Conservation (phyloP, 805 yeast genomes). For the Wickerhamomyces canadensis region DNA sequence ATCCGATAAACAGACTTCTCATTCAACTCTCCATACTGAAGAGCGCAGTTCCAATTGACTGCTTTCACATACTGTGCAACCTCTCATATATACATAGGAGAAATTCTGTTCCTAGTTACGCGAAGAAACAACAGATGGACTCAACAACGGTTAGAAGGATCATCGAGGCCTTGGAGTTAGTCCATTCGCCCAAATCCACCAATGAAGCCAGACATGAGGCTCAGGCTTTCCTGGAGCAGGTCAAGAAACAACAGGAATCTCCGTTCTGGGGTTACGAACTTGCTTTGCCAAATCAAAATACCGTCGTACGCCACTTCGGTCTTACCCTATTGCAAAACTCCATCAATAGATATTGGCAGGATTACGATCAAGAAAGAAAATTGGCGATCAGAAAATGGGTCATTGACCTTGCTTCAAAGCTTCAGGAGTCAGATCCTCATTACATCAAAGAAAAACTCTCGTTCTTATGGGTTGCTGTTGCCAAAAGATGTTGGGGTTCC, state of each 20-base stretch:
- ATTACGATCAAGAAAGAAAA: conserved; percentile 53
- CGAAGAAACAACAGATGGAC: conserved; percentile 37
- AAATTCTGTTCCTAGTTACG: too few species aligned
- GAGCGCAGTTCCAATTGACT: too few species aligned
- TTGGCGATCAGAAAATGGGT: conserved; percentile 79
- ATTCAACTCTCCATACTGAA: too few species aligned
- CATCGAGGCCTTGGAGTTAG: conserved; percentile 67
- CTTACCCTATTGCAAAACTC: conserved; percentile 73
- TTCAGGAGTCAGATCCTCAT: conserved; percentile 70
- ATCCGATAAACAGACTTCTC: too few species aligned
- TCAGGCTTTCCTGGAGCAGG: conserved; percentile 64
- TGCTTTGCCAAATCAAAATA: conserved; percentile 57
- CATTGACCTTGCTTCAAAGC: conserved; percentile 63
- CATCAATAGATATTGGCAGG: conserved; percentile 46
- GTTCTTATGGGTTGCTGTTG: conserved; percentile 83
- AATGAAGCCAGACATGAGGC: conserved; percentile 55
- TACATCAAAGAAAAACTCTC: conserved; percentile 87
- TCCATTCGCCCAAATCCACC: conserved; percentile 60
- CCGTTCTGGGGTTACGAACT: conserved; percentile 92
- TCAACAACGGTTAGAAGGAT: conserved; percentile 67
- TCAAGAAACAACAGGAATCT: conserved; percentile 74
- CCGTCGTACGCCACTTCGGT: conserved; percentile 86
- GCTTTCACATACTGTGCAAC: too few species aligned
- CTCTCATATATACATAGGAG: too few species aligned
- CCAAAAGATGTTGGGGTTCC: conserved; percentile 88